These are phyloP conservation scores for Colletotrichum sp. DNA, from an alignment of 2,329 filamentous ascomycete genomes.

Conservation along the genomic window DNA sequence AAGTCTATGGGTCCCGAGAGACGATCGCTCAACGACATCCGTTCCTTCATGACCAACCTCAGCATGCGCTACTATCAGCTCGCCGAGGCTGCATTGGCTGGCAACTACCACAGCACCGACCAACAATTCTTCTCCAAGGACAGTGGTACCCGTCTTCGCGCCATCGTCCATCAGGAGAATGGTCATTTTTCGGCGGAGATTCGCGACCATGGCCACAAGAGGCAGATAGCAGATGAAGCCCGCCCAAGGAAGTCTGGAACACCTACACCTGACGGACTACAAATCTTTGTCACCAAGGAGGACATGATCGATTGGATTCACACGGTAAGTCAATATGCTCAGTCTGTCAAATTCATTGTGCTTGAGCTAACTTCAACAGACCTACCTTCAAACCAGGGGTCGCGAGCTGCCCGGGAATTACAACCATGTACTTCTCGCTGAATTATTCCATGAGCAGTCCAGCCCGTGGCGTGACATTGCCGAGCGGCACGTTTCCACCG, in stretches of 20 bases:
- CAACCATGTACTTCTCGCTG: conserved; percentile 61
- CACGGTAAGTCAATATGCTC: conserved; percentile 21
- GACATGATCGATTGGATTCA: background rate
- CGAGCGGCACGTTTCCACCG: background rate
- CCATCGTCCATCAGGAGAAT: conserved; percentile 57
- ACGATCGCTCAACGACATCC: conserved; percentile 50
- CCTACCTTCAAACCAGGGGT: background rate
- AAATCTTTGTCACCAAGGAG: conserved; percentile 19
- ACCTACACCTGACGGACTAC: background rate
- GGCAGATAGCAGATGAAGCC: conserved; percentile 29
- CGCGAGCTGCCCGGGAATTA: conserved; percentile 66
- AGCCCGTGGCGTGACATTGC: conserved; percentile 47
- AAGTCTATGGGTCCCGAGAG: conserved; percentile 54
- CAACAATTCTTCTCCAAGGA: conserved; percentile 51
- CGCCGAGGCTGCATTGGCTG: conserved; percentile 51
- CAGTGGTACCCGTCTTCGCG: conserved; percentile 53
- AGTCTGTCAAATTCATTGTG: accelerated
- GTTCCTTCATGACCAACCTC: conserved; percentile 49
- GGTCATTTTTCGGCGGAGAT: conserved; percentile 51
- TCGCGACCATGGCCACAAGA: conserved; percentile 43
- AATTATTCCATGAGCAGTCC: conserved; percentile 66
- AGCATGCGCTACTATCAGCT: conserved; percentile 49
- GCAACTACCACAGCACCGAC: conserved; percentile 48
- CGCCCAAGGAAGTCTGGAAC: background rate
- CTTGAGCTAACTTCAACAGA: background rate